A percentile compares a stretch with the other conserved stretches of the same genome.
Evolutionary conservation across 2,329 filamentous ascomycete genomes (phyloP).

Genomic region (Kalmusia sp.): DNA sequence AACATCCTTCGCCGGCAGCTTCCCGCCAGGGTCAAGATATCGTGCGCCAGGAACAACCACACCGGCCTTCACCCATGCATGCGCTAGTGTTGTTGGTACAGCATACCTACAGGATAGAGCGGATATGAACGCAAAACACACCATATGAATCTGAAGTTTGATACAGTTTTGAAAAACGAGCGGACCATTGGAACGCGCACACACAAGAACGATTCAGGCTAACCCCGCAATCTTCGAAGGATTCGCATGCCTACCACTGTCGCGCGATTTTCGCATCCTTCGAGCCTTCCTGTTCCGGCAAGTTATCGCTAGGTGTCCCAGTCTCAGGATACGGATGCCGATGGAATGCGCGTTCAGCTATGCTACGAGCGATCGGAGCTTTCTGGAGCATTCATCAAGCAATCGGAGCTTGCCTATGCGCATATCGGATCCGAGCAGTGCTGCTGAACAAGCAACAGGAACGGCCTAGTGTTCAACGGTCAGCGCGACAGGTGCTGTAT

Average conservation of each 20-base stretch:
- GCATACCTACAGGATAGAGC: not conserved
- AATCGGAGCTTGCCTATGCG: not conserved
- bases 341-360: not conserved
- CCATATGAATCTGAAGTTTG: not conserved
- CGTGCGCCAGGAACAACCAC: not conserved
- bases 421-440: not conserved
- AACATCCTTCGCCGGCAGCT: not conserved
- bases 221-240: not conserved
- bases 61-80: too few species aligned
- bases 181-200: not conserved
- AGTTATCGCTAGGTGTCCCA: constrained; percentile 3
- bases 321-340: not conserved
- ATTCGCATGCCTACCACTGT: not conserved
- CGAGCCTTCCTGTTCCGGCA: not conserved
- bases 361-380: not conserved
- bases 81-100: not conserved
- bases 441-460: too few species aligned
- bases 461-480: too few species aligned
- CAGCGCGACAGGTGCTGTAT: not conserved
- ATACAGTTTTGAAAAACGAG: not conserved
- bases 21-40: not conserved
- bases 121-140: not conserved
- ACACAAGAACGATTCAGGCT: too few species aligned
- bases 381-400: not conserved
- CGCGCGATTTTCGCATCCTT: not conserved